Percentiles rank a stretch among this genome's conserved stretches.
Evolutionary conservation across 225 moss, liverwort and hornwort species (phyloP).

Genomic region (Takakia lepidozioides): DNA sequence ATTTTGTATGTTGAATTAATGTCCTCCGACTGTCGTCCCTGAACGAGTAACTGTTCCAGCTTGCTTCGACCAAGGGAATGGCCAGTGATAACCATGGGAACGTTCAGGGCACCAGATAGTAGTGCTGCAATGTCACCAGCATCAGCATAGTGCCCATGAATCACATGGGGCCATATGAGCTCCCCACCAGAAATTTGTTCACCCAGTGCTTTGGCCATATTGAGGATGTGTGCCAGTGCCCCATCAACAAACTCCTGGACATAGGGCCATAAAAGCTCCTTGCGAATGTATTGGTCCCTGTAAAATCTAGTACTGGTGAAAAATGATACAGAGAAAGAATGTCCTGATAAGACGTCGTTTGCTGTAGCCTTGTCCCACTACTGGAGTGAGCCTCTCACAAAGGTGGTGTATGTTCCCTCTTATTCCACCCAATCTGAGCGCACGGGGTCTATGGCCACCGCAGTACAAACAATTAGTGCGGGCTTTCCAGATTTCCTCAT

Average conservation of each 20-base stretch:
- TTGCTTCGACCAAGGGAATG: conserved; percentile 60
- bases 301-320: neutral
- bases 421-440: no score
- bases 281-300: conserved; percentile 44
- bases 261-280: conserved; percentile 54
- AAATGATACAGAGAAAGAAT: no score
- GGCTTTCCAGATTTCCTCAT: no score
- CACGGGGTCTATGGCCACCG: no score
- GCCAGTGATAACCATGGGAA: conserved; percentile 62
- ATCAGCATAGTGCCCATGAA: conserved; percentile 64
- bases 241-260: conserved; percentile 55
- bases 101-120: conserved; percentile 48
- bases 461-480: no score
- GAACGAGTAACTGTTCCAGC: conserved; percentile 47
- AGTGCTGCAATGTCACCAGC: conserved; percentile 43
- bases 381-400: no score
- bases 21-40: conserved; percentile 40
- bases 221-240: conserved; percentile 43
- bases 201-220: conserved; percentile 51
- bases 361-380: no score
- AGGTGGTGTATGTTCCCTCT: no score
- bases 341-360: no score
- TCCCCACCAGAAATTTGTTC: conserved; percentile 39
- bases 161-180: conserved; percentile 49
- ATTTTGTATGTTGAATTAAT: conserved; percentile 53